Base-by-base conservation (phyloP, 1,139 yeast species). In the Protomyces arabidopsidicola region DNA sequence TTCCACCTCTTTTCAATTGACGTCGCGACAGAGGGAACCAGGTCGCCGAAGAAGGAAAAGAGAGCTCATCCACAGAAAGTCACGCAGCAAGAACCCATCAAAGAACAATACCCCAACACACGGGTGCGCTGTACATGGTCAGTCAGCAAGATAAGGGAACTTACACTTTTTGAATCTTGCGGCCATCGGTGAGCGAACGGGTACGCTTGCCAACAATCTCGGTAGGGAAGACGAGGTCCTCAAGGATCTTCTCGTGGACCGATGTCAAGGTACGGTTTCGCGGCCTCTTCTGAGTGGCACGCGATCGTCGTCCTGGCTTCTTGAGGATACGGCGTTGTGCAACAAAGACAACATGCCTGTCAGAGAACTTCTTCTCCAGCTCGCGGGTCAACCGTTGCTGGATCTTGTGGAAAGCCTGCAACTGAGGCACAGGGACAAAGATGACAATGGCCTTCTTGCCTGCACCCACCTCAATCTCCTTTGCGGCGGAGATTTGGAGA, bases 251-350 rank as follows among this genome's bases (percentile, higher is more conserved):
- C 84, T 93, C 98, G 82, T 93, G 98, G 74, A 93, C 98, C 77
- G 98, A 90, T 75, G 97, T 86, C 81, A 93, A 86, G 77, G 98
- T 93, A 88, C 98, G 90, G 76, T 98, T 91, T 85, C 97, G 89
- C 81, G 98, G 98, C 86, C 98, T 93, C 93, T 93, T 91, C 85
- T 93, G 98, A 76, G 81, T 83, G 81, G 87, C 88, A 85, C 91
- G 88, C 70, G 97, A 85, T 76, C 84, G 85, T 83, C 91, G 87
- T 77, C 88, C 86, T 74, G 90, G 86, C 86, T 90, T 91, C 84
- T 98, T 97, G 79, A 95, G 86, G 83, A 93, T 93, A 85, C 97
- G 91, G 86, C 98, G 90, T 85, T 93, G 98, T 78, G 98, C 98
- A 78, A 93, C 86, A 89, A 93, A 90, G 75, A 93, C 95, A 81